Conservation (phyloP, 148 eudicot genomes). For the Heliosperma pusillum region DNA sequence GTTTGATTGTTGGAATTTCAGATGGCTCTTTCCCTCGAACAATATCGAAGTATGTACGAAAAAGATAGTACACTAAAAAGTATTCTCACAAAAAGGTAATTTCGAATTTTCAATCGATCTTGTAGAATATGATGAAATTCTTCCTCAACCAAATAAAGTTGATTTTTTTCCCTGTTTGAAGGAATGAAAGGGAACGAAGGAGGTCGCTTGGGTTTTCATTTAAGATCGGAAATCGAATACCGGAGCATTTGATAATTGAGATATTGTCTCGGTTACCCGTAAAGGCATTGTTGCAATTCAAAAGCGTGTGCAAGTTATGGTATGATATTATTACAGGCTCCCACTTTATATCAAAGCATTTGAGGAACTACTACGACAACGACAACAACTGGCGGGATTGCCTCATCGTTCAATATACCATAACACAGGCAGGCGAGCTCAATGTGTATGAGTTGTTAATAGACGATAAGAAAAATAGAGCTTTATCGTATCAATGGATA, state of each 20-base stretch:
- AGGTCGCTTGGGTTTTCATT: neutral
- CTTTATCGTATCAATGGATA: neutral
- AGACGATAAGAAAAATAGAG: neutral
- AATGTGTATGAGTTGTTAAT: constrained; percentile 2
- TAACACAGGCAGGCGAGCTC: constrained; percentile 5
- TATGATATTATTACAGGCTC: constrained; percentile 10
- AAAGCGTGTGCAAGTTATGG: constrained; percentile 22
- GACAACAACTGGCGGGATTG: neutral
- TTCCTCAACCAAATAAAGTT: too few relatives aligned
- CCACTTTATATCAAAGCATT: constrained; percentile 15
- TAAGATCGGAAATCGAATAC: neutral
- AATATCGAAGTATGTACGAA: neutral
- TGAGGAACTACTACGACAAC: constrained; percentile 16
- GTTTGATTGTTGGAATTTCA: neutral
- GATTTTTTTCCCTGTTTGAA: neutral
- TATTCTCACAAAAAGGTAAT: constrained; percentile 5
- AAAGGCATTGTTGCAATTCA: constrained; percentile 8
- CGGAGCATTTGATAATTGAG: constrained; percentile 12
- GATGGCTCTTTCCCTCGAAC: neutral
- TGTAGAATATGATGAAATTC: too few relatives aligned
- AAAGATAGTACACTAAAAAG: neutral
- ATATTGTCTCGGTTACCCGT: constrained; percentile 15
- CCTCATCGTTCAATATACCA: neutral
- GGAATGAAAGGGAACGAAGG: neutral
- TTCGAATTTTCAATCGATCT: too few relatives aligned